A percentile compares a stretch with the other conserved stretches of the same genome.
These are phyloP conservation scores for Adansonia rubrostipa DNA, from an alignment of 441 rosid species.

Conservation along the genomic window DNA sequence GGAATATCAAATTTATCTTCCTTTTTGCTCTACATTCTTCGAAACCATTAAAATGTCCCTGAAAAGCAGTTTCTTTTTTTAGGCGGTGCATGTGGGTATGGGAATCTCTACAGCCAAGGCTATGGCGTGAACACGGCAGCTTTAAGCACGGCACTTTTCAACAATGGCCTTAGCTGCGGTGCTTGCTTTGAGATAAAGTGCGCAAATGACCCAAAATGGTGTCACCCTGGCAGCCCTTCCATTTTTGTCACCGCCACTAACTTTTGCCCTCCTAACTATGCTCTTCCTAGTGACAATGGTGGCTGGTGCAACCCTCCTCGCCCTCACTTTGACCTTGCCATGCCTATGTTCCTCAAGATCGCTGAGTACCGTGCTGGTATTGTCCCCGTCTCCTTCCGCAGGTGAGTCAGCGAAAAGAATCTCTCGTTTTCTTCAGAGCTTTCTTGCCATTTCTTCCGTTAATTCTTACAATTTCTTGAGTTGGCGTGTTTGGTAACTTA, in stretches of 20 bases:
- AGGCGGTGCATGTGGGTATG: constrained; percentile 75
- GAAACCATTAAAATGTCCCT: neutral
- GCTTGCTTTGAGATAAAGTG: constrained; percentile 70
- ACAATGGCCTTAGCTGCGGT: constrained; percentile 71
- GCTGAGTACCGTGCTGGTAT: constrained; percentile 72
- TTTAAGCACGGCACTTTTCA: constrained; percentile 68
- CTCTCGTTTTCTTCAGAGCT: neutral
- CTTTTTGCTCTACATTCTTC: neutral
- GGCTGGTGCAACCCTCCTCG: constrained; percentile 88
- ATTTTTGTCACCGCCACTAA: constrained; percentile 63
- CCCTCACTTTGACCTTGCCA: constrained; percentile 72
- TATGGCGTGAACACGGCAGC: constrained; percentile 74
- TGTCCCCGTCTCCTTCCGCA: constrained; percentile 64
- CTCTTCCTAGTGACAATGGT: constrained; percentile 62
- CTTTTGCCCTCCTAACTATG: constrained; percentile 70
- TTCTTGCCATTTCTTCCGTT: no score
- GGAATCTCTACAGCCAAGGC: constrained; percentile 72
- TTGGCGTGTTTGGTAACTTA: neutral
- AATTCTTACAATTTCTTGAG: neutral
- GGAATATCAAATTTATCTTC: no score
- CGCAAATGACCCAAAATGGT: constrained; percentile 61
- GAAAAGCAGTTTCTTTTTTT: neutral
- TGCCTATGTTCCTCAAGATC: constrained; percentile 70
- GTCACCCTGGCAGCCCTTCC: constrained; percentile 61
- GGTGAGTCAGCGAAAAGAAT: constrained; percentile 35